Conservation (phyloP, 805 yeast genomes). For the Yarrowia hollandica region DNA sequence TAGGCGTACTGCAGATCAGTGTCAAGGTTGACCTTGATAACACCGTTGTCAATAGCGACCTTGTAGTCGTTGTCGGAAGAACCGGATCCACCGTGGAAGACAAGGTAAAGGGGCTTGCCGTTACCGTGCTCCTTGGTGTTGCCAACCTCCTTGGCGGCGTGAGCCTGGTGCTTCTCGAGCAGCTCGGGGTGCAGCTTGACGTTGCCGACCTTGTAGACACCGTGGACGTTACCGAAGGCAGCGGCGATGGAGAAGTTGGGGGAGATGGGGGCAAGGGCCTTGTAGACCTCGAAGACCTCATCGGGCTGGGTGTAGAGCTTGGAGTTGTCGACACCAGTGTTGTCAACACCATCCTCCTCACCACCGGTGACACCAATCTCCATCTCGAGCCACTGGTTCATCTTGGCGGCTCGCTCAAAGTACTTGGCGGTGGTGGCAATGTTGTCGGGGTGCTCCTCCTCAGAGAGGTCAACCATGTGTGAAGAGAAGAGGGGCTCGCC, state of each 20-base stretch:
- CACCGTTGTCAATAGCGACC: conserved; percentile 89
- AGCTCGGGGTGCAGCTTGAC: conserved; percentile 89
- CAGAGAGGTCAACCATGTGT: conserved; percentile 97
- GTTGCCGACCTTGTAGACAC: conserved; percentile 99
- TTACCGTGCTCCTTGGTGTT: conserved; percentile 42
- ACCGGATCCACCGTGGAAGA: conserved; percentile 99
- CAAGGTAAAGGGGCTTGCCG: conserved; percentile 83
- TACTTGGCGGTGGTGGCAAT: conserved; percentile 90
- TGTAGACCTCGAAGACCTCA: conserved; percentile 87
- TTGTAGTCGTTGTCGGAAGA: conserved; percentile 89
- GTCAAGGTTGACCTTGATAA: conserved; percentile 98
- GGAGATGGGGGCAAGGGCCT: conserved; percentile 85
- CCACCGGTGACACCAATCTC: conserved; percentile 99
- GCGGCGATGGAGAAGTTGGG: conserved; percentile 99
- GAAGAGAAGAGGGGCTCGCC: conserved; percentile 98
- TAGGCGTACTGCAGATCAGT: conserved; percentile 99
- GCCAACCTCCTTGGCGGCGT: conserved; percentile 69
- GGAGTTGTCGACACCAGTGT: conserved; percentile 86
- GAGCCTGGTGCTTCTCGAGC: conserved; percentile 92
- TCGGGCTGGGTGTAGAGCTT: conserved; percentile 91
- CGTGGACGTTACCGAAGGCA: conserved; percentile 99
- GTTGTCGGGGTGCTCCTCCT: conserved; percentile 95
- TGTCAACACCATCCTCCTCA: conserved; percentile 99
- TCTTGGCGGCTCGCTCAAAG: conserved; percentile 89
- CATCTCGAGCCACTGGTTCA: conserved; percentile 99